phyloP scores from a whole-genome alignment of 2,329 filamentous ascomycete species.

The Talaromyces sp. region DNA sequence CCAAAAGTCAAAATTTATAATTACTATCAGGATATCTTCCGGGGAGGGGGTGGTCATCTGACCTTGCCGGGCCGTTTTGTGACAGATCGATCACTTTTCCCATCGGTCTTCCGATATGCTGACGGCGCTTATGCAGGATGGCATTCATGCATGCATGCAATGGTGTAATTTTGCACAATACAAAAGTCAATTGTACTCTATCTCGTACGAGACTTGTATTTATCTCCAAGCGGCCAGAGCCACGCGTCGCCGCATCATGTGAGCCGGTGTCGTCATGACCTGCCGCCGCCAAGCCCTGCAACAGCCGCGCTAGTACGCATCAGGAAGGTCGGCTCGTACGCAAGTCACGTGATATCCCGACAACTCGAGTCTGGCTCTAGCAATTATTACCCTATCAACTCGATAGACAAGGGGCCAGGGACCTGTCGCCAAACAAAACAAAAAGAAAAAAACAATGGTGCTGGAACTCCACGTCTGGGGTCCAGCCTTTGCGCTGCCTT shows the following conservation, averaged over 20 bases:
- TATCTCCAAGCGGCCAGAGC: not conserved
- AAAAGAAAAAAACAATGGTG: constrained; percentile 41
- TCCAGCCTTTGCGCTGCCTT: constrained; percentile 80
- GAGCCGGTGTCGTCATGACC: not conserved
- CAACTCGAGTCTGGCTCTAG: too few species aligned
- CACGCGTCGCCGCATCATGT: not conserved
- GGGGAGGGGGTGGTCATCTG: not conserved
- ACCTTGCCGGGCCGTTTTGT: not conserved
- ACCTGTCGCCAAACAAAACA: not conserved
- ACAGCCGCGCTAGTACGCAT: not conserved
- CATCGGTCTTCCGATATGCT: not conserved
- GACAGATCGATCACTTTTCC: not conserved
- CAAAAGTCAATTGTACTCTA: not conserved
- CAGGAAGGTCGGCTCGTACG: not conserved
- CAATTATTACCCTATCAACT: too few species aligned
- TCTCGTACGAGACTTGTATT: not conserved
- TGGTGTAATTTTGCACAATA: not conserved
- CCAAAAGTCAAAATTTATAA: not conserved
- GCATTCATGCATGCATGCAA: not conserved
- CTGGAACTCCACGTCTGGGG: constrained; percentile 86
- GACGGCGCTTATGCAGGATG: not conserved
- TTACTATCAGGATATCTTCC: not conserved
- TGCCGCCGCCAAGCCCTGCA: not conserved
- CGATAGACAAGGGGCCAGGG: too few species aligned
- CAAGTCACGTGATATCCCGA: not conserved